These are phyloP conservation scores for Capsicum pubescens DNA, from an alignment of 257 asterid genomes.

Conservation along the genomic window DNA sequence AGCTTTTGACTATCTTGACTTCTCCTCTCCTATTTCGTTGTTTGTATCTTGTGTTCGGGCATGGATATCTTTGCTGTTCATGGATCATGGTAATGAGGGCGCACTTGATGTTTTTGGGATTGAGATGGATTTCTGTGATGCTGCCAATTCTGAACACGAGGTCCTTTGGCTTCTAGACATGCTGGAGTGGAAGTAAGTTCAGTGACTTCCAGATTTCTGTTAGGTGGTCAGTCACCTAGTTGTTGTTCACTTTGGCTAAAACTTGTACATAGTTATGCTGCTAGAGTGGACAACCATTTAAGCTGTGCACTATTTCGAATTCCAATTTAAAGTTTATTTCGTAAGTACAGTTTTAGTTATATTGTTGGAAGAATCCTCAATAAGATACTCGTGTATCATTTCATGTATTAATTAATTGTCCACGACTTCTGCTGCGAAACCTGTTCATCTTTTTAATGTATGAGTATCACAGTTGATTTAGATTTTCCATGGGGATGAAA, in stretches of 20 bases:
- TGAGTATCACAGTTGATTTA: conserved; percentile 1
- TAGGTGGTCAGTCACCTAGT: neutral
- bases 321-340: neutral
- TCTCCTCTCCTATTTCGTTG: conserved; percentile 87
- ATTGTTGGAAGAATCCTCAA: neutral
- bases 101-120: conserved; percentile 84
- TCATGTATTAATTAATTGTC: neutral
- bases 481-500: neutral
- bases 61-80: conserved; percentile 95
- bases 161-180: conserved; percentile 94
- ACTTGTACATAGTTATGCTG: conserved; percentile 32
- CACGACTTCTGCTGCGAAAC: neutral
- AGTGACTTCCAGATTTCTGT: neutral
- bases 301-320: neutral
- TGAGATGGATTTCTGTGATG: conserved; percentile 93
- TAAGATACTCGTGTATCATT: neutral
- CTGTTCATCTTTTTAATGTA: neutral
- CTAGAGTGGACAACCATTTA: neutral
- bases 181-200: conserved; percentile 92
- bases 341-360: neutral
- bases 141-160: conserved; percentile 77
- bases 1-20: conserved; percentile 91
- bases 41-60: conserved; percentile 90
- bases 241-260: conserved; percentile 30
- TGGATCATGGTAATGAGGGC: conserved; percentile 75